These are phyloP conservation scores for Erythrophleum fordii DNA, from an alignment of 306 rosid species.

Conservation along the genomic window DNA sequence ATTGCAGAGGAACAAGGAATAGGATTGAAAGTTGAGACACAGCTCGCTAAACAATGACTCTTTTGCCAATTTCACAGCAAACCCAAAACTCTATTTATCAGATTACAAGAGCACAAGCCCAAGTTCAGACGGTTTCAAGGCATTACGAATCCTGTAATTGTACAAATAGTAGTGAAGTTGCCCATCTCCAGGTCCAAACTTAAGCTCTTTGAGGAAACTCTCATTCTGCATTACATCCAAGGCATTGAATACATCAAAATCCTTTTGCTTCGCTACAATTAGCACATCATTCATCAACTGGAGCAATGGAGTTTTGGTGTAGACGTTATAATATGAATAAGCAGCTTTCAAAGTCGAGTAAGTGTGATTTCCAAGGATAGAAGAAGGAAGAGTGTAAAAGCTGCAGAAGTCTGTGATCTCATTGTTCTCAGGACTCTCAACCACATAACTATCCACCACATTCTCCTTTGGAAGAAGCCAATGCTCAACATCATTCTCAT, in stretches of 20 bases:
- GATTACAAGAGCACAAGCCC: slow-evolving; percentile 67
- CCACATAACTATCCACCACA: slow-evolving; percentile 67
- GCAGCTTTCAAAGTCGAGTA: slow-evolving; percentile 69
- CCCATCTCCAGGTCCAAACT: slow-evolving; percentile 74
- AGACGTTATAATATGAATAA: slow-evolving; percentile 65
- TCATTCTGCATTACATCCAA: slow-evolving; percentile 74
- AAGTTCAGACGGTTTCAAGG: slow-evolving; percentile 59
- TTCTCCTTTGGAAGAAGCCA: slow-evolving; percentile 69
- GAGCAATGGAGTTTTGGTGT: slow-evolving; percentile 64
- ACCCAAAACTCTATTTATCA: slow-evolving; percentile 31
- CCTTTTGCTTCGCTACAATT: slow-evolving; percentile 62
- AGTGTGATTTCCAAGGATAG: slow-evolving; percentile 65
- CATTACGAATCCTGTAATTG: slow-evolving; percentile 54
- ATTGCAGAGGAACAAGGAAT: slow-evolving; percentile 38
- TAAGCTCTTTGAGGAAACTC: slow-evolving; percentile 61
- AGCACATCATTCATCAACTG: slow-evolving; percentile 76
- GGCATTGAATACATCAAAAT: slow-evolving; percentile 69
- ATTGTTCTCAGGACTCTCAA: slow-evolving; percentile 64
- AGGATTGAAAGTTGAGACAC: slow-evolving; percentile 12
- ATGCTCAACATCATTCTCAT: slow-evolving; percentile 68
- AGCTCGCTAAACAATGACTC: not conserved
- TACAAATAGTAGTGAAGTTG: slow-evolving; percentile 72
- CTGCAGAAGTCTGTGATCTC: slow-evolving; percentile 75
- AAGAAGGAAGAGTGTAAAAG: slow-evolving; percentile 75
- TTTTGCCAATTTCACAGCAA: slow-evolving; percentile 9